phyloP scores from a whole-genome alignment of 257 asterid genomes.

The Cordia subcordata region DNA sequence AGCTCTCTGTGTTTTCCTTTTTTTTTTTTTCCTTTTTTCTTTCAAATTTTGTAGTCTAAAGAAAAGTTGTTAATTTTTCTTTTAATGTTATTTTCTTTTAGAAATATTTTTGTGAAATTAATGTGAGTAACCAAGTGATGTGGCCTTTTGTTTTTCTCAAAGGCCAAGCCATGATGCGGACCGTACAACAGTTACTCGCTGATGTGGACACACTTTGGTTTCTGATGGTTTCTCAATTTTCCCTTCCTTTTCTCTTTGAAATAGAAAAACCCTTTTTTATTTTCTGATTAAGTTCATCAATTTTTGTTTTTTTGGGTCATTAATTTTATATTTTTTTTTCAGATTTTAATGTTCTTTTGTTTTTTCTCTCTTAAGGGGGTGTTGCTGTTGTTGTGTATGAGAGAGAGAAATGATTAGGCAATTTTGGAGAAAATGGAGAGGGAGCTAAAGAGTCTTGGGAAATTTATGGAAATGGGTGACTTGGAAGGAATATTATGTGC shows the following conservation, averaged over 20 bases:
- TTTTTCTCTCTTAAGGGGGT: neutral
- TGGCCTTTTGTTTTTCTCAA: neutral
- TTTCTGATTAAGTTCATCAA: too few relatives aligned
- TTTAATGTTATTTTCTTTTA: too few relatives aligned
- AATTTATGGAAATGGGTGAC: too few relatives aligned
- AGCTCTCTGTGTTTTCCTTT: neutral
- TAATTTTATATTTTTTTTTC: too few relatives aligned
- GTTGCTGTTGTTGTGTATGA: neutral
- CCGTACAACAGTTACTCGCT: neutral
- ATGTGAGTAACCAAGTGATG: conserved; percentile 1
- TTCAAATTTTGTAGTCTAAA: neutral
- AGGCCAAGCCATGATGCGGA: conserved; percentile 9
- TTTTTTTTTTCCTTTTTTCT: neutral
- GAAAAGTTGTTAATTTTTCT: neutral
- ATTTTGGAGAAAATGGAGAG: too few relatives aligned
- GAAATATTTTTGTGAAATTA: too few relatives aligned
- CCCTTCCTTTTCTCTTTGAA: neutral
- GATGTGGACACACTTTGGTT: conserved; percentile 5
- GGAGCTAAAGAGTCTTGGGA: too few relatives aligned
- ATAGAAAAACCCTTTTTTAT: too few relatives aligned
- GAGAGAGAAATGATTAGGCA: too few relatives aligned
- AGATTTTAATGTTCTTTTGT: too few relatives aligned
- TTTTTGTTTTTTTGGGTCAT: too few relatives aligned
- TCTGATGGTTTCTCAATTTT: conserved; percentile 3
- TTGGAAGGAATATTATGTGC: too few relatives aligned